phyloP scores from a whole-genome alignment of 345 rosid genomes.

The Salix exigua region DNA sequence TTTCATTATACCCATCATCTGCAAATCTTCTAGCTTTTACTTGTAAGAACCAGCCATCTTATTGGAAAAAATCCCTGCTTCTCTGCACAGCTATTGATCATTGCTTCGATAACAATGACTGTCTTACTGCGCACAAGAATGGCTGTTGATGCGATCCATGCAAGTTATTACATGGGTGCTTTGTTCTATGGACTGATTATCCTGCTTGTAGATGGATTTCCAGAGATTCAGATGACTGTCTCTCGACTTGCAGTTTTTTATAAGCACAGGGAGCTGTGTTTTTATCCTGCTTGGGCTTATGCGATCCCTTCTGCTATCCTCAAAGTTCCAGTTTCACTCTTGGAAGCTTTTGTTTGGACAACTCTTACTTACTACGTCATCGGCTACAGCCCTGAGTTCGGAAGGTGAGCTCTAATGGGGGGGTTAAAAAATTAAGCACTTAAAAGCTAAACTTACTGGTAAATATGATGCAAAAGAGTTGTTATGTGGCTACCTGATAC shows the following conservation, averaged over 20 bases:
- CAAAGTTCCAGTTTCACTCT: constrained; percentile 48
- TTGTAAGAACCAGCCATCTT: neutral
- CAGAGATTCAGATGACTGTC: constrained; percentile 50
- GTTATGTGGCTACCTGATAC: no score
- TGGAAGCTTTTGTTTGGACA: constrained; percentile 58
- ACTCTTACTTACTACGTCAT: constrained; percentile 66
- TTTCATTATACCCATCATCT: neutral
- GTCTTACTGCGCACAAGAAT: constrained; percentile 40
- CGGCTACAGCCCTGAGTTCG: constrained; percentile 70
- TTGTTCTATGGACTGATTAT: constrained; percentile 44
- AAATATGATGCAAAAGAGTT: no score
- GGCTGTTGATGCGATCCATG: constrained; percentile 43
- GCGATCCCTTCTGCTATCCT: constrained; percentile 51
- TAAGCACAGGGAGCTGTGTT: constrained; percentile 51
- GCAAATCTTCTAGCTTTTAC: neutral
- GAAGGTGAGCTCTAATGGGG: constrained; percentile 38
- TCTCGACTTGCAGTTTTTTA: constrained; percentile 51
- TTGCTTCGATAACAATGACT: constrained; percentile 56
- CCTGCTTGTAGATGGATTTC: constrained; percentile 46
- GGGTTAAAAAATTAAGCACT: neutral
- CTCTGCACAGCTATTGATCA: constrained; percentile 40
- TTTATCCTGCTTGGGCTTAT: constrained; percentile 73
- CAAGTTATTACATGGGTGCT: constrained; percentile 49
- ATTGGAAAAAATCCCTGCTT: neutral
- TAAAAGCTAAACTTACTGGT: neutral